Evolutionary conservation across 1,139 yeast species (phyloP).

Genomic region (Neolecta irregularis): DNA sequence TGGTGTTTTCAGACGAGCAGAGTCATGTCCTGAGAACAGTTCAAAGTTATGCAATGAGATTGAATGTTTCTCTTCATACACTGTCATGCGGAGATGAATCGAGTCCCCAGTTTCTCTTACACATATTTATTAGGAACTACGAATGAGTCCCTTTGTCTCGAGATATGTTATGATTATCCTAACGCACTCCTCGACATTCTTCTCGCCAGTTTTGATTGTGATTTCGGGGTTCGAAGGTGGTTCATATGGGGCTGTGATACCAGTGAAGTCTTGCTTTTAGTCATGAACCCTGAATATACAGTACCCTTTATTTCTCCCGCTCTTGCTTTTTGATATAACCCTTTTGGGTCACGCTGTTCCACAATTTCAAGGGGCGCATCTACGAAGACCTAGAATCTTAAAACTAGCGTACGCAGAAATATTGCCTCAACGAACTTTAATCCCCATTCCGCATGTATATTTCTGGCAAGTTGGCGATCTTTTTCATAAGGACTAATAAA

Average conservation of each 20-base stretch:
- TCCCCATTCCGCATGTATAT: conserved; percentile 56
- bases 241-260: conserved; percentile 90
- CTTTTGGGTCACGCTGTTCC: conserved; percentile 93
- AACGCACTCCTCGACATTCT: conserved; percentile 68
- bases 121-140: no score
- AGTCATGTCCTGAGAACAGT: no score
- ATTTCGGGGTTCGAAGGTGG: conserved; percentile 76
- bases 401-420: no score
- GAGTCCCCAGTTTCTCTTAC: no score
- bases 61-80: no score
- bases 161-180: conserved; percentile 55
- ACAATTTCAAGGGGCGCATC: conserved; percentile 90
- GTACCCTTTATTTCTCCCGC: conserved; percentile 52
- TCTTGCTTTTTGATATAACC: conserved; percentile 88
- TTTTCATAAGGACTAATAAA: conserved; percentile 80
- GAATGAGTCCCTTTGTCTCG: conserved; percentile 28
- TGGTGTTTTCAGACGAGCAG: no score
- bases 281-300: not conserved
- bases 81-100: no score
- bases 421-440: conserved; percentile 79
- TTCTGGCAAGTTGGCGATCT: conserved; percentile 75
- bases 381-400: no score
- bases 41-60: no score
- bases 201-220: conserved; percentile 57
- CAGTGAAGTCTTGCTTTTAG: conserved; percentile 63